Conservation (phyloP, 805 yeast species). For the Kockiozyma suomiensis region DNA sequence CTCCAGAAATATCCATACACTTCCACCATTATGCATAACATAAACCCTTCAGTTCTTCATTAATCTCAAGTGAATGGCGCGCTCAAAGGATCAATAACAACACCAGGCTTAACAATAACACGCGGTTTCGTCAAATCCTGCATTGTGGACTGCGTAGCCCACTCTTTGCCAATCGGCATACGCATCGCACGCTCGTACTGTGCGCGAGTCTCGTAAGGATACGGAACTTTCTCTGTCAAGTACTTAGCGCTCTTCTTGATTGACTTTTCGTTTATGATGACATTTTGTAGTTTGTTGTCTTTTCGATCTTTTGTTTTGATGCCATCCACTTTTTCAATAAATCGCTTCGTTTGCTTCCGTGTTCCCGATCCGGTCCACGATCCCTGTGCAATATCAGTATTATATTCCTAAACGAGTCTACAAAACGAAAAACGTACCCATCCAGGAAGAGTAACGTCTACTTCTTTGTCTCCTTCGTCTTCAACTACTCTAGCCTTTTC, state of each 20-base stretch:
- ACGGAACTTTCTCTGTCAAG: constrained; percentile 88
- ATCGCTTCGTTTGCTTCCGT: constrained; percentile 53
- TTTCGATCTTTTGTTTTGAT: constrained; percentile 72
- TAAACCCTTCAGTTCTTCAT: not conserved
- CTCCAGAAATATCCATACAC: not conserved
- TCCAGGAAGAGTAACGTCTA: constrained; percentile 87
- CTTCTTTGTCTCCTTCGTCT: constrained; percentile 86
- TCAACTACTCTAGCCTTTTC: constrained; percentile 69
- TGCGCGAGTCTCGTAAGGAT: constrained; percentile 88
- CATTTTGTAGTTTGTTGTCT: constrained; percentile 76
- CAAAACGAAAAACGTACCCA: constrained; percentile 53
- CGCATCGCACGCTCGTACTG: constrained; percentile 93
- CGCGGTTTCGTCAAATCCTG: constrained; percentile 88
- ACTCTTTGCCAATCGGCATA: constrained; percentile 96
- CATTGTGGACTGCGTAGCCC: constrained; percentile 87
- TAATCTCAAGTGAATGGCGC: constrained; percentile 57
- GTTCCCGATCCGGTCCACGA: constrained; percentile 83
- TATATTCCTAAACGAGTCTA: not conserved
- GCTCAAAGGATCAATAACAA: constrained; percentile 86
- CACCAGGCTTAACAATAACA: constrained; percentile 82
- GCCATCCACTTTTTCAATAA: constrained; percentile 75
- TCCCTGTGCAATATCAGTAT: constrained; percentile 48
- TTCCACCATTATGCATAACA: not conserved
- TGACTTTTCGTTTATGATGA: constrained; percentile 83
- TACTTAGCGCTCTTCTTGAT: constrained; percentile 85